Conservation (phyloP, 768 basidiomycete species). For the Rossbeevera mucosa region DNA sequence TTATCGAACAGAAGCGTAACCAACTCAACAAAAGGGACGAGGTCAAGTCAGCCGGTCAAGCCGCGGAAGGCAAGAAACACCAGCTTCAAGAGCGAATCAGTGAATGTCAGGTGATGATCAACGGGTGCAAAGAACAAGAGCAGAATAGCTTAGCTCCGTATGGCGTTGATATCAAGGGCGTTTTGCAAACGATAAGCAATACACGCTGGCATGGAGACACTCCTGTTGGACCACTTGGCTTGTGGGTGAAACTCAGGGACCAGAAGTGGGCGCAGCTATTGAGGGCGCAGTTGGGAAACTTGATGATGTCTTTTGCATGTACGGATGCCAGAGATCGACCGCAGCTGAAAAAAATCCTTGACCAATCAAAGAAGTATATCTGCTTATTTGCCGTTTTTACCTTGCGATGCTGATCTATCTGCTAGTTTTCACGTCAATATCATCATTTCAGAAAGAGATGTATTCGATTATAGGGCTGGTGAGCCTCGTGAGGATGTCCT, state of each 20-base stretch:
- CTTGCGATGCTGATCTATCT: constrained; percentile 9
- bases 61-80: constrained; percentile 30
- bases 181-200: constrained; percentile 49
- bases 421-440: constrained; percentile 47
- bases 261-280: constrained; percentile 63
- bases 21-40: constrained; percentile 29
- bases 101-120: constrained; percentile 48
- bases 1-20: constrained; percentile 33
- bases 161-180: constrained; percentile 54
- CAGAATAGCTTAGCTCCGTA: constrained; percentile 58
- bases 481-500: constrained; percentile 60
- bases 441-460: constrained; percentile 63
- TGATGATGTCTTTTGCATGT: constrained; percentile 69
- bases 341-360: constrained; percentile 53
- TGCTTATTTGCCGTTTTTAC: constrained; percentile 12
- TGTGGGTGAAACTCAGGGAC: constrained; percentile 71
- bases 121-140: constrained; percentile 45
- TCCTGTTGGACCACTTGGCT: constrained; percentile 78
- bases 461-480: constrained; percentile 76
- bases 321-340: constrained; percentile 62
- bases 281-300: constrained; percentile 50
- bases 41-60: constrained; percentile 34
- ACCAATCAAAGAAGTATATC: constrained; percentile 59
- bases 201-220: constrained; percentile 59
- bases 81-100: constrained; percentile 40